These are phyloP conservation scores for Pythium dissimile DNA, from an alignment of 352 stramenopile species.

Conservation along the genomic window DNA sequence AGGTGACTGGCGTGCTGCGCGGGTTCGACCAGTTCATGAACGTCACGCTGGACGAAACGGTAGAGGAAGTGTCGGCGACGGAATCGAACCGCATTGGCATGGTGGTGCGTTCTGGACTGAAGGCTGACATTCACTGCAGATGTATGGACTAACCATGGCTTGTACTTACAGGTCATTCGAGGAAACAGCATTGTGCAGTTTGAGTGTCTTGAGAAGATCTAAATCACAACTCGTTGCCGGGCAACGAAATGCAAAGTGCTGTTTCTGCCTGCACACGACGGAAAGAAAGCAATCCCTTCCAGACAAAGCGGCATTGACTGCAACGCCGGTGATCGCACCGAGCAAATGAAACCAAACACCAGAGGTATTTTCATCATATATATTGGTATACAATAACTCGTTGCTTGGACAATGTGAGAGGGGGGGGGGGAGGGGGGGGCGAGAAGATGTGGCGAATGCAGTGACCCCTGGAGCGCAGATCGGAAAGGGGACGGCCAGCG, in stretches of 20 bases:
- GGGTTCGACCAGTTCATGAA: conserved; percentile 98
- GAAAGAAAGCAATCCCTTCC: background rate
- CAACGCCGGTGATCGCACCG: background rate
- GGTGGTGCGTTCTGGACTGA: conserved; percentile 62
- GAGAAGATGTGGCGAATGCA: background rate
- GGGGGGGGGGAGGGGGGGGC: no score
- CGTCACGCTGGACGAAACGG: conserved; percentile 93
- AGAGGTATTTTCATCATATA: conserved; percentile 23
- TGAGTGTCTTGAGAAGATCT: conserved; percentile 82
- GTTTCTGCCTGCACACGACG: no score
- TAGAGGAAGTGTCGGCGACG: conserved; percentile 86
- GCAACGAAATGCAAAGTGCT: background rate
- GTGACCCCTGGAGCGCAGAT: background rate
- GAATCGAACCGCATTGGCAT: conserved; percentile 90
- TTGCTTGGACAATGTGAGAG: conserved; percentile 5
- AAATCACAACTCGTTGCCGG: conserved; percentile 14
- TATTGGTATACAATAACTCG: conserved; percentile 27
- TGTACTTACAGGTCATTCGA: conserved; percentile 62
- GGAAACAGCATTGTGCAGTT: conserved; percentile 91
- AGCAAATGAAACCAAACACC: background rate
- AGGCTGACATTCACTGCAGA: background rate
- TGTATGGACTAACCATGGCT: background rate
- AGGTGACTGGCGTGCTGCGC: conserved; percentile 90
- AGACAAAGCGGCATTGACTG: background rate
- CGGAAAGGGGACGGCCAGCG: background rate